Evolutionary conservation across 805 yeast genomes (phyloP), one percentile per base, ranked within the genome.

Genomic region (Suhomyces vadensis): DNA sequence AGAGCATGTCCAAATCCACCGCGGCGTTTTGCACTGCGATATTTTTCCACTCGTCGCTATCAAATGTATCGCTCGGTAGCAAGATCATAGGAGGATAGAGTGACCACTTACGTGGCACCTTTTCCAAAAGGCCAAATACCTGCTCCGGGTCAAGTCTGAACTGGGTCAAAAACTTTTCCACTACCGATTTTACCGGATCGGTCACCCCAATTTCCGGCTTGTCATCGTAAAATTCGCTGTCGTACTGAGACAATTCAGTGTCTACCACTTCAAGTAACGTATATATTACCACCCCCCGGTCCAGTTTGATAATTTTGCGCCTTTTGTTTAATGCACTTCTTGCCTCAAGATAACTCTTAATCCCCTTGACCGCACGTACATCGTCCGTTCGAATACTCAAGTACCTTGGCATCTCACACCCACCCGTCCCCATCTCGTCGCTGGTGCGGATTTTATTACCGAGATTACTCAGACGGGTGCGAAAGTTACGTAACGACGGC

Each of bases 81-180:
- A 87, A 65, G 1, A 85, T 61, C 75, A 87, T 61, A 0, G 95
- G 94, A 1, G 82, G 79, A 55, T 87, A 87, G 0, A 83, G 49
- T 0, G 83, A 69, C 73, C 81, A 85, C 51, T 79, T 75, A 37
- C 70, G 73, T 1, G 87, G 87, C 17, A 72, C 26, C 20, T 7
- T 9, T 5, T 9, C 20, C 10, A 39, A 4, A 3, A 39, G 25
- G 3, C 0, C 11, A 7, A 9, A 6, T 1, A 29, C 10, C 5
- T 29, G 33, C 5, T 8, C 7, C 11, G 3, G 4, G 5, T 25
- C 36, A 1, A 33, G n/a, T 16, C n/a, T 19, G 13, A 17, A 20
- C 8, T 10, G 10, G 10, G 4, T 4, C 42, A 29, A 21, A n/a
- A 39, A 35, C 21, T n/a, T 11, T 9, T 19, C 25, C 24, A 39